Percentiles rank a stretch among this genome's conserved stretches.
phyloP scores from a whole-genome alignment of 805 yeast genomes.

The Myxozyma neotropica region DNA sequence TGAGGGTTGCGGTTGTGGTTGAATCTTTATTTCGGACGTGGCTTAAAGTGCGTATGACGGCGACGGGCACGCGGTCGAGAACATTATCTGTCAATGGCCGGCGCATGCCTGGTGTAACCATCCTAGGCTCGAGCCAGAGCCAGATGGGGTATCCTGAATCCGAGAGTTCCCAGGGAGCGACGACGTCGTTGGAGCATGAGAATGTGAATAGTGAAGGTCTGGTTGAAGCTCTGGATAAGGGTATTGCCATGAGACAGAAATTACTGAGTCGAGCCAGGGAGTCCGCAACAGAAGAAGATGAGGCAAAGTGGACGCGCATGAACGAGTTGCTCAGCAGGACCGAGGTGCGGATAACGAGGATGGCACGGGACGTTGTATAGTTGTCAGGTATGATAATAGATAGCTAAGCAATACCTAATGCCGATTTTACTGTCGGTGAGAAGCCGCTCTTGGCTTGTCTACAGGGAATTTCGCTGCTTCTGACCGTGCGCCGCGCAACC shows the following conservation, averaged over 20 bases:
- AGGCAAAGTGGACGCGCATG: constrained; percentile 5
- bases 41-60: constrained; percentile 18
- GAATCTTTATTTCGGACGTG: constrained; percentile 22
- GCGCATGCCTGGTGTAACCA: not conserved
- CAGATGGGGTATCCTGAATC: not conserved
- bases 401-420: not conserved
- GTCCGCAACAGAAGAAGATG: not conserved
- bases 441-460: too few relatives aligned
- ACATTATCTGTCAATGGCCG: not conserved
- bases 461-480: too few relatives aligned
- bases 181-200: not conserved
- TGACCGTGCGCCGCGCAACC: not conserved
- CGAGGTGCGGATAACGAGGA: constrained; percentile 9
- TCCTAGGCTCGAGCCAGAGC: not conserved
- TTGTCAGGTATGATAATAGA: not conserved
- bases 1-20: constrained; percentile 10
- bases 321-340: constrained; percentile 1
- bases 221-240: not conserved
- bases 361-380: not conserved
- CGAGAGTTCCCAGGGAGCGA: not conserved
- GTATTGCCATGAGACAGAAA: not conserved
- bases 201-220: not conserved
- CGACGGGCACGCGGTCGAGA: constrained; percentile 10
- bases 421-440: not conserved
- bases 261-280: not conserved